These are phyloP conservation scores for Gastrolobium bilobum DNA, from an alignment of 306 rosid genomes.

Conservation along the genomic window DNA sequence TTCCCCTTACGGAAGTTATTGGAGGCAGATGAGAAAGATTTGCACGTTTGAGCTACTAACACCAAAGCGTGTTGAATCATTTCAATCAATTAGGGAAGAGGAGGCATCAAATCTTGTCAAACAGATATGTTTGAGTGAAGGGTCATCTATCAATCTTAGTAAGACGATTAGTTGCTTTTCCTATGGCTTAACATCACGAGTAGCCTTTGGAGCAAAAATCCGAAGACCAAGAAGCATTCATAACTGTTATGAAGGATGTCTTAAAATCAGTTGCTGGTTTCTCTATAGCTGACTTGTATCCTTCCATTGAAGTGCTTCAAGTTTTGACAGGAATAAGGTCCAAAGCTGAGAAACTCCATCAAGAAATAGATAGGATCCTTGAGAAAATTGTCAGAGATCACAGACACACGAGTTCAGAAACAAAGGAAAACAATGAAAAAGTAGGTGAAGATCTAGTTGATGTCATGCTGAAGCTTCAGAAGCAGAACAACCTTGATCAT, in stretches of 20 bases:
- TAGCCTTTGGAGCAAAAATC: slow-evolving; percentile 43
- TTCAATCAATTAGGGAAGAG: slow-evolving; percentile 30
- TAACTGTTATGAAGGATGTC: slow-evolving; percentile 15
- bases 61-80: slow-evolving; percentile 40
- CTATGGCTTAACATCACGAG: slow-evolving; percentile 20
- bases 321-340: slow-evolving; percentile 34
- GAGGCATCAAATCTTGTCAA: slow-evolving; percentile 40
- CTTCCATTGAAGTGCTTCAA: slow-evolving; percentile 42
- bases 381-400: slow-evolving; percentile 28
- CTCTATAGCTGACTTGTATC: slow-evolving; percentile 46
- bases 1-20: slow-evolving; percentile 45
- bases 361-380: slow-evolving; percentile 29
- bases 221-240: slow-evolving; percentile 12
- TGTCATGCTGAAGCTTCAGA: slow-evolving; percentile 46
- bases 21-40: slow-evolving; percentile 50
- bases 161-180: slow-evolving; percentile 4
- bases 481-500: slow-evolving; percentile 36
- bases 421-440: background rate
- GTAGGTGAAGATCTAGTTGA: slow-evolving; percentile 51
- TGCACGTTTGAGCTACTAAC: slow-evolving; percentile 45
- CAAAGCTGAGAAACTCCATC: slow-evolving; percentile 25
- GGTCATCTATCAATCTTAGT: slow-evolving; percentile 38
- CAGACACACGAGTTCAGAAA: background rate
- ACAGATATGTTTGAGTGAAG: slow-evolving; percentile 37
- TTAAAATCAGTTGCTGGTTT: slow-evolving; percentile 20